Base-by-base conservation (phyloP, 306 rosid species). In the Oxytropis ochrocephala region DNA sequence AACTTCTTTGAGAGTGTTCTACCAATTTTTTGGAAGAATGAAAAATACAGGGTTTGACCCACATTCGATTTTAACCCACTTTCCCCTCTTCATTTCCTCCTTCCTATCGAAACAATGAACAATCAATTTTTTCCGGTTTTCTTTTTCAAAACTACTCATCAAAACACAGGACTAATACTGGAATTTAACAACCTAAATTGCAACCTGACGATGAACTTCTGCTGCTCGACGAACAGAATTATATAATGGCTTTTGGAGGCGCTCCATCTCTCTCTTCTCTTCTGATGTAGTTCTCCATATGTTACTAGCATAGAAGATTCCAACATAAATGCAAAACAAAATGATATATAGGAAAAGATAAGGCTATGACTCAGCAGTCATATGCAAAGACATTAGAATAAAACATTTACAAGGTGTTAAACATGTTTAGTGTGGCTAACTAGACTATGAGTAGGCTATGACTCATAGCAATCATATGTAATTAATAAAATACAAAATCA, bases 181-280 rank as follows among this genome's bases (percentile, higher is more conserved):
- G 41, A 60, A 75, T 68, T 9, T 53, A 65, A 70, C 52, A 49
- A 77, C 48, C 35, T 61, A 81, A 70, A 80, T 69, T 35, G 63
- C 66, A 81, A 91, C 97, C 97, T 94, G 98, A 61, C 98, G 96
- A 85, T 94, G 98, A 82, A 94, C 98, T 85, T 94, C 97, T 36
- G 98, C 95, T 5, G 98, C 98, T 71, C 92, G 86, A 56, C 98
- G 98, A 73, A 94, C 91, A 12, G 98, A 94, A 90, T 91, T 84
- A 74, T 94, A 87, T 35, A 81, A 74, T 69, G 98, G 98, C 74
- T 85, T 90, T 79, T 94, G 85, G 64, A 94, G 95, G 78, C 97
- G 96, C 81, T 94, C 98, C 87, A 94, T 70, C 82, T 90, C 97
- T 85, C 98, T 94, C 85, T 90, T 94, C 80, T 94, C 99, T 79